Conservation (phyloP, 2,329 filamentous ascomycete species). For the Aspergillus hortae region DNA sequence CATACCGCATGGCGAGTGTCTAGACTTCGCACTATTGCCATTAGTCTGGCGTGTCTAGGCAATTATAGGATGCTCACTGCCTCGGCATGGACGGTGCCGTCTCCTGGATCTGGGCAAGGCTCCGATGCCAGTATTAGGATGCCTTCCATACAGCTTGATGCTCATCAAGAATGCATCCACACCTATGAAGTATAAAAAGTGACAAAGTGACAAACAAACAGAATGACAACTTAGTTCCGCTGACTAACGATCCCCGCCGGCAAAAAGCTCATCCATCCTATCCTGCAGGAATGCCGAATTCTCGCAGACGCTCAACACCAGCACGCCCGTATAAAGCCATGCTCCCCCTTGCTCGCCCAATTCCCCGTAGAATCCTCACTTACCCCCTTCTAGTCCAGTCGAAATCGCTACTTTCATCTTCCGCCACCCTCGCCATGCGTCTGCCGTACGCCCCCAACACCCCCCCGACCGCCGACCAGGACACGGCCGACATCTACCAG, state of each 20-base stretch:
- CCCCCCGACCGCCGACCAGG: conserved; percentile 18
- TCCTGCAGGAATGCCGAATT: background rate
- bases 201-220: too few relatives aligned
- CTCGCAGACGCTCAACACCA: background rate
- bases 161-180: too few relatives aligned
- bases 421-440: conserved; percentile 23
- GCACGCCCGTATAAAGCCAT: background rate
- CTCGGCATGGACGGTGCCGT: too few relatives aligned
- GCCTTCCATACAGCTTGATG: too few relatives aligned
- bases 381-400: background rate
- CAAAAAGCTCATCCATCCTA: background rate
- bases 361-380: background rate
- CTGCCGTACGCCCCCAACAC: conserved; percentile 33
- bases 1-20: background rate
- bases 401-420: background rate
- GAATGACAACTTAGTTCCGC: background rate
- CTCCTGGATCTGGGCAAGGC: too few relatives aligned
- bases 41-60: background rate
- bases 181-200: too few relatives aligned
- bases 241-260: background rate
- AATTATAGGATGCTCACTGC: background rate
- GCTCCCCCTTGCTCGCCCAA: background rate
- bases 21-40: background rate
- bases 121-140: too few relatives aligned
- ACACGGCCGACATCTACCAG: conserved; percentile 51